These are phyloP conservation scores for Leccinum uliginosum DNA, from an alignment of 768 basidiomycete genomes.

Conservation along the genomic window DNA sequence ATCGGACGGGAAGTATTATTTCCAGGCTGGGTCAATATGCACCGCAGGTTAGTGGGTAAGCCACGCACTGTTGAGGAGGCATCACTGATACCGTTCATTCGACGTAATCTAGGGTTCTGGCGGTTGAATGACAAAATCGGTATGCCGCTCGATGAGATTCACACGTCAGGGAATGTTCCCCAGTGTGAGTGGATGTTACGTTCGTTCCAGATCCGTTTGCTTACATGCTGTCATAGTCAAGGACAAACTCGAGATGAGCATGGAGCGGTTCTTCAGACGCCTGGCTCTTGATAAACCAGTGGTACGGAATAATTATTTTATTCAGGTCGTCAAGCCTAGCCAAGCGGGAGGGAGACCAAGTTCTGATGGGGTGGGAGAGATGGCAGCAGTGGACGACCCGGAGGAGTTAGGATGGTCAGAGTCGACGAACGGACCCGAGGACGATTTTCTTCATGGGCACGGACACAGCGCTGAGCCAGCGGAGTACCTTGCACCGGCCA, in stretches of 20 bases:
- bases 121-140: slow-evolving; percentile 75
- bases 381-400: slow-evolving; percentile 36
- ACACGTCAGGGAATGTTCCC: slow-evolving; percentile 65
- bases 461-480: slow-evolving; percentile 21
- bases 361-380: slow-evolving; percentile 6
- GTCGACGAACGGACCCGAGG: slow-evolving; percentile 53
- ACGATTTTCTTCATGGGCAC: slow-evolving; percentile 33
- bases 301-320: slow-evolving; percentile 63
- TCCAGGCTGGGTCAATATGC: slow-evolving; percentile 69
- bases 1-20: slow-evolving; percentile 64
- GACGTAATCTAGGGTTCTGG: slow-evolving; percentile 57
- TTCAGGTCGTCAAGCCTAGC: slow-evolving; percentile 37
- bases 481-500: slow-evolving; percentile 31
- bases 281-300: slow-evolving; percentile 66
- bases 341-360: not conserved
- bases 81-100: not conserved
- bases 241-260: slow-evolving; percentile 57
- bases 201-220: not conserved
- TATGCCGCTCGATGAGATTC: slow-evolving; percentile 66
- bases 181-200: slow-evolving; percentile 46
- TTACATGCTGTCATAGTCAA: slow-evolving; percentile 38
- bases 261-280: slow-evolving; percentile 68
- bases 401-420: slow-evolving; percentile 65
- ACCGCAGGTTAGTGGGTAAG: slow-evolving; percentile 46
- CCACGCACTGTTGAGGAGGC: not conserved